phyloP scores from a whole-genome alignment of 192 early-diverging fungal species.

The Phlyctochytrium arcticum region DNA sequence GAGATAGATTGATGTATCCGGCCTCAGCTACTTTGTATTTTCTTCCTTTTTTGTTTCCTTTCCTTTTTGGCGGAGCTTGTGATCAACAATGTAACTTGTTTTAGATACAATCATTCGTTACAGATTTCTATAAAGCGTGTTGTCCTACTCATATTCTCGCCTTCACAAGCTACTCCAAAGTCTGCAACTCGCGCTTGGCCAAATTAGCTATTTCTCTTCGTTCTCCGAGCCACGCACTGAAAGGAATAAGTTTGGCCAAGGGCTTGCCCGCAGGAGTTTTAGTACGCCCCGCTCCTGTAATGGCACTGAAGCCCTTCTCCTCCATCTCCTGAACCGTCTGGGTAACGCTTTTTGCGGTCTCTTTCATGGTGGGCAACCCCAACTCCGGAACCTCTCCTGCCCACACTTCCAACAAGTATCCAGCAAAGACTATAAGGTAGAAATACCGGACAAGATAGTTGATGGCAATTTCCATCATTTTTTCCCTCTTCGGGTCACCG shows the following conservation, averaged over 20 bases:
- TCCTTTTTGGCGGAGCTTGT: no score
- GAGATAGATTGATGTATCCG: no score
- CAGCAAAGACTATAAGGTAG: slow-evolving; percentile 64
- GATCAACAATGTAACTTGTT: no score
- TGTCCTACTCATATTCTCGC: no score
- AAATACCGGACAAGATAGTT: slow-evolving; percentile 66
- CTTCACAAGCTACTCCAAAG: slow-evolving; percentile 34
- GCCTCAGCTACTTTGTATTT: no score
- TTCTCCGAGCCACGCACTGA: slow-evolving; percentile 52
- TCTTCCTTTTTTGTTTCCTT: no score
- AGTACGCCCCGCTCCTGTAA: slow-evolving; percentile 1
- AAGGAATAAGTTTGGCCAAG: slow-evolving; percentile 32
- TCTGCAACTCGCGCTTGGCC: slow-evolving; percentile 21
- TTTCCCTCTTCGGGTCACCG: slow-evolving; percentile 28
- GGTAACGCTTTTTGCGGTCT: slow-evolving; percentile 2
- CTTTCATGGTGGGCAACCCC: slow-evolving; percentile 18
- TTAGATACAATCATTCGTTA: no score
- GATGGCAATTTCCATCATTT: slow-evolving; percentile 33
- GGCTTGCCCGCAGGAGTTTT: slow-evolving; percentile 10
- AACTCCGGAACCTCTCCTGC: slow-evolving; percentile 2
- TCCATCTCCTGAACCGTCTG: slow-evolving; percentile 3
- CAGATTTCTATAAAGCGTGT: no score
- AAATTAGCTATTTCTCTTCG: slow-evolving; percentile 57
- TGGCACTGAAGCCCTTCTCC: neutral
- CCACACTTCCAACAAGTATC: slow-evolving; percentile 52